Evolutionary conservation across 371 early-diverging fungal species (phyloP).

Genomic region (Circinella umbellata): DNA sequence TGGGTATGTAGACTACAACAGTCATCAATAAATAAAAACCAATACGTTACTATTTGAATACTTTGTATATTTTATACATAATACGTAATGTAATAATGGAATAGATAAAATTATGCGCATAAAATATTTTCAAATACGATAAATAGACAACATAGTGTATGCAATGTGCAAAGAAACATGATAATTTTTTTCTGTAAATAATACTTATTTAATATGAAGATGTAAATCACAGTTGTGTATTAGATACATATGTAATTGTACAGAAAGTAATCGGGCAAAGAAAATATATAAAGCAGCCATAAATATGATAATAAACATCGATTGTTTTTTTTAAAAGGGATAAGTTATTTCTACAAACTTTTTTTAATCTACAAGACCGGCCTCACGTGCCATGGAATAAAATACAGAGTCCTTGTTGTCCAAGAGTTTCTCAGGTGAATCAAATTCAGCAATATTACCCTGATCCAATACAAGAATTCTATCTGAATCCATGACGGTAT

Average conservation of each 20-base stretch:
- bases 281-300: background rate
- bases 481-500: conserved; percentile 89
- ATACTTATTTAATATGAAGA: background rate
- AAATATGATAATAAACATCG: background rate
- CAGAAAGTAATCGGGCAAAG: too few relatives aligned
- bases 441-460: conserved; percentile 82
- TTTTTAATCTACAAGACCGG: conserved; percentile 56
- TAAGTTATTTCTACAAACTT: too few relatives aligned
- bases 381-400: conserved; percentile 75
- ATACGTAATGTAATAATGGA: too few relatives aligned
- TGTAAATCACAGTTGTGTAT: background rate
- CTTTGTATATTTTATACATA: too few relatives aligned
- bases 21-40: too few relatives aligned
- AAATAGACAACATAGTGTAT: too few relatives aligned
- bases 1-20: too few relatives aligned
- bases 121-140: too few relatives aligned
- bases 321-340: background rate
- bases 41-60: too few relatives aligned
- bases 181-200: too few relatives aligned
- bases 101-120: too few relatives aligned
- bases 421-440: conserved; percentile 71
- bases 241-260: background rate
- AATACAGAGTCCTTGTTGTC: conserved; percentile 68
- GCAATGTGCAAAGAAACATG: too few relatives aligned
- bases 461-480: conserved; percentile 83